A percentile compares a stretch with the other conserved stretches of the same genome.
These are phyloP conservation scores for Cercospora berteroae DNA, from an alignment of 2,329 filamentous ascomycete genomes.

Conservation along the genomic window DNA sequence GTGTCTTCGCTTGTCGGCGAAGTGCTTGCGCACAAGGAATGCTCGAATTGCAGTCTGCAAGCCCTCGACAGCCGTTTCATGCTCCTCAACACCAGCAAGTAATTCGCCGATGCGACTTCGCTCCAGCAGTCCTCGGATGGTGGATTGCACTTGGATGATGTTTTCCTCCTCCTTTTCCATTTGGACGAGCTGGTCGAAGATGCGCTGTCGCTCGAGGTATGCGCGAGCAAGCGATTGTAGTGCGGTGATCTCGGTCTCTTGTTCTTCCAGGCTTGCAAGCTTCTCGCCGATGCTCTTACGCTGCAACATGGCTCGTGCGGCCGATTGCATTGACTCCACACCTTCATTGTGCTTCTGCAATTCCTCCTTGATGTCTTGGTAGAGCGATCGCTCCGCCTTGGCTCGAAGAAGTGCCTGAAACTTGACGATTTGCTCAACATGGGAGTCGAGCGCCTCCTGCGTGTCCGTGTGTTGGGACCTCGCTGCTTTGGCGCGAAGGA, in stretches of 20 bases:
- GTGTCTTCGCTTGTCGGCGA: constrained; percentile 80
- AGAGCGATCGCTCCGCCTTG: constrained; percentile 51
- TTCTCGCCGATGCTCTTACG: constrained; percentile 46
- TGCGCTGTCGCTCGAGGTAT: constrained; percentile 60
- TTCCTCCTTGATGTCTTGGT: constrained; percentile 26
- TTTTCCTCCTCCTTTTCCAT: constrained; percentile 67
- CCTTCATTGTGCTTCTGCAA: constrained; percentile 46
- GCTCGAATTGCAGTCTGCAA: constrained; percentile 74
- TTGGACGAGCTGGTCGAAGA: constrained; percentile 63
- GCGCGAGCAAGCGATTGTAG: constrained; percentile 69
- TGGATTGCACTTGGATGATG: constrained; percentile 69
- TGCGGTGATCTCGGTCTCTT: constrained; percentile 56
- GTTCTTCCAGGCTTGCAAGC: constrained; percentile 55
- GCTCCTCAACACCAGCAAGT: constrained; percentile 73
- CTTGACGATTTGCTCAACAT: constrained; percentile 39
- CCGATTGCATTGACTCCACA: constrained; percentile 53
- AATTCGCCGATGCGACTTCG: constrained; percentile 71
- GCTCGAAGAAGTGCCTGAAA: constrained; percentile 68
- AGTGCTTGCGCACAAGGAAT: constrained; percentile 69
- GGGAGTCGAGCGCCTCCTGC: constrained; percentile 48
- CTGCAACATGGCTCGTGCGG: constrained; percentile 50
- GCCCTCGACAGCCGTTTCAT: constrained; percentile 73
- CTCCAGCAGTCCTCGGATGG: constrained; percentile 75
- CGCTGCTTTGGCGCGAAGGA: constrained; percentile 61
- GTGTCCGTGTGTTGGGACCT: constrained; percentile 58